Base-by-base conservation (phyloP, 495 filamentous ascomycete species). In the Penicillium crystallinum region DNA sequence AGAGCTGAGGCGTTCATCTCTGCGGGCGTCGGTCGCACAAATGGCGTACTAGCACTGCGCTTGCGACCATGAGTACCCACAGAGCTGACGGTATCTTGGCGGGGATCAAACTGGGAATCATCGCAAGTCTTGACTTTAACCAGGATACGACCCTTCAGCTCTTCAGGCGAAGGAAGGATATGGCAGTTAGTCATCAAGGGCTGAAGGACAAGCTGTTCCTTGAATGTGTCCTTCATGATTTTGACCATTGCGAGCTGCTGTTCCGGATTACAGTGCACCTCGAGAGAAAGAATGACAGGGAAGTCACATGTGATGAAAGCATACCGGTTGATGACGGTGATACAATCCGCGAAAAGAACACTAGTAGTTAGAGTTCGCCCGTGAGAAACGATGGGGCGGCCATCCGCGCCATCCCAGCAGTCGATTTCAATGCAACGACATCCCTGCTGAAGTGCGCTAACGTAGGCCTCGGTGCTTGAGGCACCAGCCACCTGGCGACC, bases 371-470 rank as follows among this genome's bases (percentile, higher is more conserved):
- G 78, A 11, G 90, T 95, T n/a, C 81, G 82, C 11, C 93, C 93
- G 61, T 98, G 93, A 54, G 83, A 87, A 23, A 98, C 93, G 46
- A 89, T 81, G 6, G 93, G 93, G 53, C 87, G 81, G 29, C 87
- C 89, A 59, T 95, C 86, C 23, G 79, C 74, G 12, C 93, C 93
- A 72, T 98, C 89, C 93, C 93, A 97, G 67, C 92, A 97, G 71
- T 98, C 93, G 38, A 98, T 88, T 70, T 98, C 93, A 42, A 98
- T 82, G 67, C 93, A 97, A 47, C 93, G 86, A 64, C 93, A 98
- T 35, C 90, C 91, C 41, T 85, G 81, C 56, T 89, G 82, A 21
- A 98, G 74, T n/a, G 91, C 90, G 46, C 80, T 82, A 61, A 97
- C 92, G 69, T 98, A 98, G 22, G 88, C 89, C 65, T 98, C 93